Conservation (phyloP, 2,329 filamentous ascomycete species). For the Chaetomium olivaceum region DNA sequence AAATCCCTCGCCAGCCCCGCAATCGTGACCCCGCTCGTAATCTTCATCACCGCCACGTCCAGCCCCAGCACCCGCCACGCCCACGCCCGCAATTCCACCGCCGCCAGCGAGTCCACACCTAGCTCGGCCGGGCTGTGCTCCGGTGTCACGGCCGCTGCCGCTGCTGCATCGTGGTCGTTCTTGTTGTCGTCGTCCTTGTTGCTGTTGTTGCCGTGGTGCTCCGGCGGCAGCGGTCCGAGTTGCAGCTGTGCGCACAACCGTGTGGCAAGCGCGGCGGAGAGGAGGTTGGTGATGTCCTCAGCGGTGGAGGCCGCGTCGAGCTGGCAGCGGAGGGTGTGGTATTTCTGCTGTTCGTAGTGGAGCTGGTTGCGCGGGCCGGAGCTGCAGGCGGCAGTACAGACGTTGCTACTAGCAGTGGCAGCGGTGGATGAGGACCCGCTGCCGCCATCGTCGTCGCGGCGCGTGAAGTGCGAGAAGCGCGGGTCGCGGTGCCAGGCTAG, state of each 20-base stretch:
- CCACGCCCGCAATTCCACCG: constrained; percentile 49
- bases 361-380: background rate
- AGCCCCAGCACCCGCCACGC: constrained; percentile 44
- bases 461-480: constrained; percentile 44
- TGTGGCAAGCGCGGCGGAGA: constrained; percentile 35
- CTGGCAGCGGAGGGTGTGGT: constrained; percentile 35
- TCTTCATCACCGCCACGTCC: constrained; percentile 50
- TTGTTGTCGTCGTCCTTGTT: too few relatives aligned
- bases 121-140: constrained; percentile 41
- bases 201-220: too few relatives aligned
- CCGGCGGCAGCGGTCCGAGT: constrained; percentile 28
- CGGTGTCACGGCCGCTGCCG: constrained; percentile 29
- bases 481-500: constrained; percentile 48
- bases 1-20: constrained; percentile 28
- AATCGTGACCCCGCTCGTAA: constrained; percentile 41
- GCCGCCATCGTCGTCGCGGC: constrained; percentile 26
- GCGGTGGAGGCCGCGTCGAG: constrained; percentile 32
- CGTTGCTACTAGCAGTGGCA: too few relatives aligned
- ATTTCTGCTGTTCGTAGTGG: background rate
- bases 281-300: constrained; percentile 32
- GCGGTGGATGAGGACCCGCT: background rate
- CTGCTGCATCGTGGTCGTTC: too few relatives aligned
- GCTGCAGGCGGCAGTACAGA: too few relatives aligned
- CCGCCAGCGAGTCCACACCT: constrained; percentile 46
- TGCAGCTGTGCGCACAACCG: constrained; percentile 39